A percentile compares a stretch with the other conserved stretches of the same genome.
Conservation (phyloP, 768 basidiomycete species). For the Tricholoma bakamatsutake region DNA sequence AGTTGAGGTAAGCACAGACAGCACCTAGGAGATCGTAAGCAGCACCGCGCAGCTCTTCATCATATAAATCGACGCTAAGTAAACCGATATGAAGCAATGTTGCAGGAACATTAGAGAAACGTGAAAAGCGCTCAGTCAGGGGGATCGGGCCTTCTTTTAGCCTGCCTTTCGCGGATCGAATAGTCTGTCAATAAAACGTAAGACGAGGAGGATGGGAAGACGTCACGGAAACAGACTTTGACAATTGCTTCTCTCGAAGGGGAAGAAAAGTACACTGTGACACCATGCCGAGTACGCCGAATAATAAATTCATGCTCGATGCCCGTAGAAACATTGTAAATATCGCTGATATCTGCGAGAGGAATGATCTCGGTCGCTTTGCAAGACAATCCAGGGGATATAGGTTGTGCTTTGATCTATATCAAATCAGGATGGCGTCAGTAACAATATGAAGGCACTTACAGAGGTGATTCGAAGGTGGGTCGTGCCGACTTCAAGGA, state of each 20-base stretch:
- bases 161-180: slow-evolving; percentile 70
- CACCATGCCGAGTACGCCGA: slow-evolving; percentile 62
- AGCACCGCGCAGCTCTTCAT: slow-evolving; percentile 72
- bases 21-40: slow-evolving; percentile 78
- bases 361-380: slow-evolving; percentile 80
- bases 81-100: slow-evolving; percentile 84
- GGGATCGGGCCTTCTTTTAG: slow-evolving; percentile 50
- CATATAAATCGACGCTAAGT: slow-evolving; percentile 66
- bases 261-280: slow-evolving; percentile 74
- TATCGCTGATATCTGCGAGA: slow-evolving; percentile 78
- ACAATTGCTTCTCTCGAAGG: slow-evolving; percentile 63
- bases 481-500: slow-evolving; percentile 57
- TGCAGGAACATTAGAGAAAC: slow-evolving; percentile 81
- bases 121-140: slow-evolving; percentile 59
- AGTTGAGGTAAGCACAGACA: slow-evolving; percentile 71
- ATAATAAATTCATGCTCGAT: slow-evolving; percentile 82
- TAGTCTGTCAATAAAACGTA: slow-evolving; percentile 37
- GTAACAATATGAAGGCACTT: slow-evolving; percentile 17
- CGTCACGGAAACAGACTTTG: slow-evolving; percentile 40
- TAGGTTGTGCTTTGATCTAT: slow-evolving; percentile 64
- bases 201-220: background rate
- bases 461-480: slow-evolving; percentile 78
- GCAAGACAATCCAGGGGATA: slow-evolving; percentile 64
- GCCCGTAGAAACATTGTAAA: slow-evolving; percentile 76
- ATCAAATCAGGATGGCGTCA: slow-evolving; percentile 1